phyloP scores from a whole-genome alignment of 129 eudicot genomes.

The Flaveria robusta region DNA sequence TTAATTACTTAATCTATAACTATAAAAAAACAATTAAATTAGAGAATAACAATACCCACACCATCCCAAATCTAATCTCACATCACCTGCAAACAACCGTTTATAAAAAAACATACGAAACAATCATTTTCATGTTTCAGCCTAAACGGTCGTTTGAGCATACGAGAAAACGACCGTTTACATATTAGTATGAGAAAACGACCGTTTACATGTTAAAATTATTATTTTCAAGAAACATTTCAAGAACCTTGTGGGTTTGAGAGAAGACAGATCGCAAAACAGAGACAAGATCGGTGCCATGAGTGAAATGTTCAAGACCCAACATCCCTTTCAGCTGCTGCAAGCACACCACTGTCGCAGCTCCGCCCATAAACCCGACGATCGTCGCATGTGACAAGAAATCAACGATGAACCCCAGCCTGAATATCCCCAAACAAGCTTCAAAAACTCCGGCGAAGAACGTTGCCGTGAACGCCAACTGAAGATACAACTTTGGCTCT shows the following conservation, averaged over 20 bases:
- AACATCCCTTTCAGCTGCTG: constrained; percentile 88
- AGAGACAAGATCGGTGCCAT: constrained; percentile 70
- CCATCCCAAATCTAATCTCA: too few relatives aligned
- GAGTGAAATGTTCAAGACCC: constrained; percentile 83
- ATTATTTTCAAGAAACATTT: neutral
- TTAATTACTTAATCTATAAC: neutral
- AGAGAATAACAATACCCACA: too few relatives aligned
- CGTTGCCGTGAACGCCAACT: constrained; percentile 79
- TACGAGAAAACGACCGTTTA: too few relatives aligned
- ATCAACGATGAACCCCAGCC: constrained; percentile 96
- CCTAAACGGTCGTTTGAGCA: too few relatives aligned
- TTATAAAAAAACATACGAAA: too few relatives aligned
- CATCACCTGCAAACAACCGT: too few relatives aligned
- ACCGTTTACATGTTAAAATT: too few relatives aligned
- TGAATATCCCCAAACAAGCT: constrained; percentile 73
- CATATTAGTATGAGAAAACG: too few relatives aligned
- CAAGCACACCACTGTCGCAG: constrained; percentile 87
- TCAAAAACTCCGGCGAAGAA: constrained; percentile 77
- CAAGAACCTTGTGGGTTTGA: constrained; percentile 73
- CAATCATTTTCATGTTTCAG: too few relatives aligned
- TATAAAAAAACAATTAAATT: neutral
- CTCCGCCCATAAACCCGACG: constrained; percentile 96
- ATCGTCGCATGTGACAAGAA: constrained; percentile 92
- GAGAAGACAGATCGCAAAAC: constrained; percentile 73
- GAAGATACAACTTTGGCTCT: constrained; percentile 64